Evolutionary conservation across 2,329 filamentous ascomycete genomes (phyloP), one percentile per base, ranked within the genome.

Genomic region (Stagonosporopsis chrysanthemi): DNA sequence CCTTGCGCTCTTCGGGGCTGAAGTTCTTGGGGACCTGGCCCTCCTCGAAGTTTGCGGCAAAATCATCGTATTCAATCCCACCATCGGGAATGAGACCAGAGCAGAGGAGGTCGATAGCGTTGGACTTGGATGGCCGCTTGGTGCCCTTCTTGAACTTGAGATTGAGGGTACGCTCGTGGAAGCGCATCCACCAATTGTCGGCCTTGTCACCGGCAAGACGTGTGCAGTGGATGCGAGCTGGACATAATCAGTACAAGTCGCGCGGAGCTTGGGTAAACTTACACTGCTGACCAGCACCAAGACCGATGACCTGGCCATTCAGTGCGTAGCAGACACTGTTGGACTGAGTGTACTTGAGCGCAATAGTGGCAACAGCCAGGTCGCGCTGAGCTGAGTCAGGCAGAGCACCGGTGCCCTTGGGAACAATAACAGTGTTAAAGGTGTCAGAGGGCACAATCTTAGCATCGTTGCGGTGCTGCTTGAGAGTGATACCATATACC

Each of bases 171-270:
- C 91, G 89, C 68, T 91, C 89, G 82, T 97, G 91, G 87, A 98
- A 98, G 72, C 95, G 90, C 84, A 99, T 90, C 95, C 94, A 99
- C 94, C 94, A 98, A 84, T 96, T 97, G 80, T 99, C 95, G 45
- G 93, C 92, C 84, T 99, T 99, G 83, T 98, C 94, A 59, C 95
- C 95, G 11, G 95, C 95, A 48, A 99, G 87, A 65, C 95, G 90
- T 39, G 95, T 99, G 86, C 95, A 99, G 85, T 99, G 95, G 69
- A 99, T 99, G 68, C 95, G 90, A 61, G 91, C 74, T 76, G 24
- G 23, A 24, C 6, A 22, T 2, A 23, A 19, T 35, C 24, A 33
- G 58, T 63, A 45, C 67, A 49, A 39, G 4, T 14, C 19, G 11
- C 40, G 0, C 23, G 23, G 19, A 11, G 24, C 7, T 29, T 22